Conservation (phyloP, 306 rosid species). For the Pyrus pyrifolia region DNA sequence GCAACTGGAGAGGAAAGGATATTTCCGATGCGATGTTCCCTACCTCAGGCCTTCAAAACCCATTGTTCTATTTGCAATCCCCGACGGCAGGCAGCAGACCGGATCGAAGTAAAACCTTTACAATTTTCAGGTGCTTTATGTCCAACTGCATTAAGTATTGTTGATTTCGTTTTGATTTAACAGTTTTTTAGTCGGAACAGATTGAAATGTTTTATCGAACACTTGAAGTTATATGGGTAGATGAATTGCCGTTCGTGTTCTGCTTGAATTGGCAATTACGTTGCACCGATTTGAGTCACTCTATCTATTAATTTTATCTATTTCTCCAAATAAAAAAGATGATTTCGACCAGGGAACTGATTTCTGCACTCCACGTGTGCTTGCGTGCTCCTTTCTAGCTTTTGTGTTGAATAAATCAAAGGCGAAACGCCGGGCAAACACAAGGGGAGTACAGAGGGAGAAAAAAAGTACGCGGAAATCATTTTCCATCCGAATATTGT, state of each 20-base stretch:
- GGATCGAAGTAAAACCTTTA: constrained; percentile 30
- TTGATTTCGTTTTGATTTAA: neutral
- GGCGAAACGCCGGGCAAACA: no score
- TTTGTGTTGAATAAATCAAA: neutral
- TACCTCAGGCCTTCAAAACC: constrained; percentile 61
- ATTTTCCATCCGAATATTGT: neutral
- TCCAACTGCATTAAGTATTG: neutral
- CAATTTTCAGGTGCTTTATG: neutral
- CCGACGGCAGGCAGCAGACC: constrained; percentile 83
- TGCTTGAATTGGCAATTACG: neutral
- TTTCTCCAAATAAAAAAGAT: no score
- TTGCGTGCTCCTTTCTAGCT: neutral
- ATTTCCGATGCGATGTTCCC: constrained; percentile 82
- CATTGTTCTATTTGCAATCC: constrained; percentile 61
- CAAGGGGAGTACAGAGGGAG: neutral
- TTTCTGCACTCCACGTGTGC: neutral
- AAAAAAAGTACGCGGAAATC: neutral
- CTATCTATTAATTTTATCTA: neutral
- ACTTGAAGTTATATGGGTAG: no score
- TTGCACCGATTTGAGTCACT: neutral
- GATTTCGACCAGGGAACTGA: neutral
- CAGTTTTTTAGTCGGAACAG: neutral
- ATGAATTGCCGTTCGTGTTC: no score
- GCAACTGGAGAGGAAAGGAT: constrained; percentile 97
- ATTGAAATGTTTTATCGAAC: no score